Evolutionary conservation across 305 asterid species (phyloP), one percentile per base, ranked within the genome.

Genomic region (Fraxinus ornus): DNA sequence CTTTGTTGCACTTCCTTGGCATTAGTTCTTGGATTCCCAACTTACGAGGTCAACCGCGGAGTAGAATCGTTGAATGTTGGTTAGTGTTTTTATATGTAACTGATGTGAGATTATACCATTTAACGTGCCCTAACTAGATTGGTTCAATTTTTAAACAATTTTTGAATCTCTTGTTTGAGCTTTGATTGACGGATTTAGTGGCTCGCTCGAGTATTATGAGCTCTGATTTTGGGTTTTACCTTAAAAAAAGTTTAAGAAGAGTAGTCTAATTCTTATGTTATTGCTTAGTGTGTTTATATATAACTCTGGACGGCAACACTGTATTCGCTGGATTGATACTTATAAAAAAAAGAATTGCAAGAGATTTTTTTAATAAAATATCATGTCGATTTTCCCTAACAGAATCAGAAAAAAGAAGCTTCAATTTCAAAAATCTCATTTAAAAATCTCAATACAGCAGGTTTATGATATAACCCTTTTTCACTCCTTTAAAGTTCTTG

Each of bases 371-470:
- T 3, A 13, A 41, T 41, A 41, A 41, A 60, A 35, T 39, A 76
- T 47, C 30, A 26, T 78, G 37, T 79, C 77, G 47, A 71, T 39
- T 75, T 47, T 82, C 13, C 57, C 39, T 75, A 6, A 76, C 79
- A 70, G 90, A 87, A 84, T 79, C 36, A 60, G 79, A 39, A 24
- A 41, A 81, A 32, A 70, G 0, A 49, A 55, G 52, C 52, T 44
- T 10, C 17, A 44, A 2, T 39, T 72, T 72, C 78, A 26, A 52
- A 76, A 84, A 82, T 79, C 84, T 84, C 83, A 22, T 77, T 44
- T 39, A 64, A 47, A 13, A 75, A 75, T 47, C 39, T 9, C 47
- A 64, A 78, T 57, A 15, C 44, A 9, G 81, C 39, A 33, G 41
- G 10, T 77, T 77, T 41, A 77, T 41, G 52, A 3, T 39, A 12